phyloP scores from a whole-genome alignment of 768 basidiomycete species.

The Russula griseocarnosa region DNA sequence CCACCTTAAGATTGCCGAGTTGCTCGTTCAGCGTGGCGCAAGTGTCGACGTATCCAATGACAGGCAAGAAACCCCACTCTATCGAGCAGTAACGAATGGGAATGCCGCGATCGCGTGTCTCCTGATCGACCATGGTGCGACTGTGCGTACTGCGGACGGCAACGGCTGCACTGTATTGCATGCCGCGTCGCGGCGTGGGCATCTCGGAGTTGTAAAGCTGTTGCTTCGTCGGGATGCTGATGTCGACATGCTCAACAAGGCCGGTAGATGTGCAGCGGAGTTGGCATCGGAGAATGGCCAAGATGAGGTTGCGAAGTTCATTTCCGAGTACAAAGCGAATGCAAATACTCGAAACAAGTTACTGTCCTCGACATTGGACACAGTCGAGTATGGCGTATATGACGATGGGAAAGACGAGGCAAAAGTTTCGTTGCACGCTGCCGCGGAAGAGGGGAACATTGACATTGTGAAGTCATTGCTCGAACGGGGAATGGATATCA shows the following conservation, averaged over 20 bases:
- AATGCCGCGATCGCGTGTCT: not conserved
- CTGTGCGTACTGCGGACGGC: not conserved
- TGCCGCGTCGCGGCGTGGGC: not conserved
- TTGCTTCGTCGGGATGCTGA: not conserved
- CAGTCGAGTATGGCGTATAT: not conserved
- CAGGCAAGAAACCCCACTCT: not conserved
- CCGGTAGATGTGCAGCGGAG: not conserved
- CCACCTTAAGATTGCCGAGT: not conserved
- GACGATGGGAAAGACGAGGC: not conserved
- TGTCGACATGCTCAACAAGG: not conserved
- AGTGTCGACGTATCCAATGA: not conserved
- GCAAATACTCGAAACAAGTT: not conserved
- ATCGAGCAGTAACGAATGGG: not conserved
- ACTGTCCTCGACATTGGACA: not conserved
- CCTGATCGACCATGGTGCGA: conserved; percentile 7
- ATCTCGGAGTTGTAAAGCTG: not conserved
- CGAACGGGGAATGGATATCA: not conserved
- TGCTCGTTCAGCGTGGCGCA: conserved; percentile 1
- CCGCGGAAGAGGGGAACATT: not conserved
- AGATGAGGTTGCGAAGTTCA: not conserved
- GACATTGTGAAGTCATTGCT: conserved; percentile 1
- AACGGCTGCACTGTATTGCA: conserved; percentile 6
- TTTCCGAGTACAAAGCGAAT: not conserved
- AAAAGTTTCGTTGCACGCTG: not conserved
- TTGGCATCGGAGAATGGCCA: not conserved